Evolutionary conservation across 805 yeast genomes (phyloP), one percentile per base, ranked within the genome.

Genomic region (Saccharomycopsis fodiens): DNA sequence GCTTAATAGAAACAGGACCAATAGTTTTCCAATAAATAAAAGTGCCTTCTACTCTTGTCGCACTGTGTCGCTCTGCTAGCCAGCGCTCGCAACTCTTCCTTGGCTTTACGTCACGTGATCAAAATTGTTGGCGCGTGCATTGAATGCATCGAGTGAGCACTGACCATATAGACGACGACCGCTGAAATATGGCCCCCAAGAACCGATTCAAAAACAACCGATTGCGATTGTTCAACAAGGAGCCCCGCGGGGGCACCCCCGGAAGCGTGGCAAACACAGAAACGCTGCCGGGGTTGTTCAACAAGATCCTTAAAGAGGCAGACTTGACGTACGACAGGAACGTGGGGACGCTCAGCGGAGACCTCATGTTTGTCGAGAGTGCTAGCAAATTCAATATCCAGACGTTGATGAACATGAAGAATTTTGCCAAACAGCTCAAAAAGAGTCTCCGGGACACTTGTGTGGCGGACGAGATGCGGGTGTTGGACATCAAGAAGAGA

Each of bases 331-430:
- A 76, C 56, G 85, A 81, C 54, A 65, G 73, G 3, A 73, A 76
- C 34, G 65, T 73, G 15, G 88, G 88, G 1, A 60, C 75, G 43
- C 60, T 82, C 20, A 79, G 72, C 52, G 89, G 89, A 0, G 79
- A 76, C 16, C 56, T 69, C 4, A 66, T 75, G 31, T 45, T 42
- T 12, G 29, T 42, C n/a, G 34, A 29, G 12, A 37, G 32, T 17
- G 29, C 48, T 10, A 23, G 36, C 2, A 30, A 32, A 16, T 30
- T 51, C 5, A 40, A 31, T 10, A 34, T 48, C 32, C 42, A 45
- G 23, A 42, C 44, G 30, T 35, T 51, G 35, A 20, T 30, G 12
- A 48, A 48, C 19, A 21, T 48, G 44, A 39, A 37, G 22, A 31
- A 16, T 6, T 35, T 48, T 10, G 25, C 38, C 2, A 45, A 45